Base-by-base conservation (phyloP, 2,329 filamentous ascomycete genomes). In the Colletotrichum simmondsii region DNA sequence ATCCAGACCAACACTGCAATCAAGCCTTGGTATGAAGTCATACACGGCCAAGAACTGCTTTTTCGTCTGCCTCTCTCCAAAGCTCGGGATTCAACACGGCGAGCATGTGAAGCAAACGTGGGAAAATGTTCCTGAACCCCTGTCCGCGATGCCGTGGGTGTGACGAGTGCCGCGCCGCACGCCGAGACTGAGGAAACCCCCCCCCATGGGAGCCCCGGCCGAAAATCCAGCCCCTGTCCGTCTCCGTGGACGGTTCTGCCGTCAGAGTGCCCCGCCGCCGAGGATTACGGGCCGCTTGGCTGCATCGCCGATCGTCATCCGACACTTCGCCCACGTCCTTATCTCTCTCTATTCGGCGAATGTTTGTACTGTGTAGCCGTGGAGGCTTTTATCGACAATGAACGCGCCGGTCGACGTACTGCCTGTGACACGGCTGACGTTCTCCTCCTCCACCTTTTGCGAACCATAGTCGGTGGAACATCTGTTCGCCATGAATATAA, bases 21-120 rank as follows among this genome's bases (percentile, higher is more conserved):
- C 32, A 64, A 35, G 66, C 35, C 71, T 73, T 73, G 71, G 71
- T 71, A 73, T 73, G 71, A 73, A 73, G 71, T 73, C 71, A 73
- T 73, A 60, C 26, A 10, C 24, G 32, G 49, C 49, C 54, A 52
- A 42, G 53, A 14, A 26, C 10, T 22, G 19, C 11, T 7, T 12
- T 35, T 3, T 42, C 37, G 2, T 42, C 28, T 53, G 19, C 26
- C 42, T 52, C 26, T 10, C 14, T 22, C 4, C 5, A 12, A 19
- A 28, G 7, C 32, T 28, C 64, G 4, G 12, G 12, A 5, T 19
- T 19, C 19, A 4, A 19, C 58, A 52, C 0, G 42, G 42, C 30
- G 2, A 32, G 7, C 42, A 49, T 49, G 42, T n/a, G 42, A 49
- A n/a, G 42, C 42, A 49, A 49, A 49, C 19, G 42, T 42, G 42